phyloP scores from a whole-genome alignment of 2,329 filamentous ascomycete genomes.

The Clarireedia homoeocarpa region DNA sequence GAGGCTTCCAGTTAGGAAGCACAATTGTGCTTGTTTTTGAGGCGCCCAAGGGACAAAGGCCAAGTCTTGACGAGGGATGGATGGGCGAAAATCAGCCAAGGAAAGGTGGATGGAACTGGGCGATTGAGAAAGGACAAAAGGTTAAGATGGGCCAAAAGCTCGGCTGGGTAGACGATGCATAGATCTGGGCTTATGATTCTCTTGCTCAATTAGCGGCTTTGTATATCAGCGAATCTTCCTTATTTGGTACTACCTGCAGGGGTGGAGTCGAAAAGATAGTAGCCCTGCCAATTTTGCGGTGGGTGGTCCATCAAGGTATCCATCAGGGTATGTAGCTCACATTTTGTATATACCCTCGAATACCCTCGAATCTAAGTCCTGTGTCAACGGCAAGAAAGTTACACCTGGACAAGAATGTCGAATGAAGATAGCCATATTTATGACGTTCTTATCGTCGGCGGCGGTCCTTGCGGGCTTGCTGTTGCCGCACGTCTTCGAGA shows the following conservation, averaged over 20 bases:
- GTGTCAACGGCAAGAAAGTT: not conserved
- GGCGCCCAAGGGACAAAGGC: slow-evolving; percentile 60
- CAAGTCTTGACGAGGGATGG: slow-evolving; percentile 53
- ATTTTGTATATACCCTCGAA: not conserved
- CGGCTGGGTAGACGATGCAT: slow-evolving; percentile 58
- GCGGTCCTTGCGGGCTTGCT: slow-evolving; percentile 67
- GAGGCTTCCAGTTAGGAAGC: slow-evolving; percentile 91
- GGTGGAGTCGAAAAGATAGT: not conserved
- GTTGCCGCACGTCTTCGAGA: slow-evolving; percentile 66
- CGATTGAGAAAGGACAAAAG: slow-evolving; percentile 76
- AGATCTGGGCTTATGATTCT: slow-evolving; percentile 5
- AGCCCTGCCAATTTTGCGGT: too few species aligned
- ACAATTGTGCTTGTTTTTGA: slow-evolving; percentile 96
- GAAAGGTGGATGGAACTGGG: slow-evolving; percentile 74
- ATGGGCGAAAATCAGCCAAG: slow-evolving; percentile 43
- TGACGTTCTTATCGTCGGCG: slow-evolving; percentile 58
- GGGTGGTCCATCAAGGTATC: not conserved
- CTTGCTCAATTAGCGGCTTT: not conserved
- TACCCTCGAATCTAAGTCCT: not conserved
- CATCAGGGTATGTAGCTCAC: slow-evolving; percentile 11
- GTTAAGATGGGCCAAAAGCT: slow-evolving; percentile 85
- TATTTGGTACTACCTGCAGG: not conserved
- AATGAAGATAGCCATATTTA: slow-evolving; percentile 32
- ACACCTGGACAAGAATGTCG: slow-evolving; percentile 1
- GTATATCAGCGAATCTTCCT: not conserved